Base-by-base conservation (phyloP, 176 grass and related monocot genomes). In the Dactylis glomerata region DNA sequence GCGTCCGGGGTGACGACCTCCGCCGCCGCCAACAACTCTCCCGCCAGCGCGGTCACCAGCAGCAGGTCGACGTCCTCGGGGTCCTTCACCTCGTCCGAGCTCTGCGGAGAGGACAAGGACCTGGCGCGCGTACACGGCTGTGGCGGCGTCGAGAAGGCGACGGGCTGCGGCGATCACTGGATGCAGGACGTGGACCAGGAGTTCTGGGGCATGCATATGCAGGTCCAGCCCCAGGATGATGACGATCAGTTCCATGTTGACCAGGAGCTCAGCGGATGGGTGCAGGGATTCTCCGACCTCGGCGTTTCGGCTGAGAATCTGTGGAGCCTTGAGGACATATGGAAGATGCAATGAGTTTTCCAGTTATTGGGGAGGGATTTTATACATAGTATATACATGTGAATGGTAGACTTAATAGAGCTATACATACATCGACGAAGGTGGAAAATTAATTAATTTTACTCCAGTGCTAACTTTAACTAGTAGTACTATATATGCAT, bases 311-410 rank as follows among this genome's bases (percentile, higher is more conserved):
- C 70, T 0, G 84, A 80, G 0, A 86, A 22, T 36, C 79, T 92
- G 4, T 92, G 91, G 91, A 92, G 74, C 41, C 16, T 92, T 15
- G 90, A 92, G 37, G 90, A 92, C 83, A 92, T 88, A 27, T 88
- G 78, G 82, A 73, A 36, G 23, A 86, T 83, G 82, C 79, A 86
- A 5, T 85, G 77, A 78, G 22, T 19, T 46, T 22, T 26, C 3
- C 17, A 15, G 30, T 68, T 55, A 10, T 12, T 3, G 28, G 20
- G 22, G n/a, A 26, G 40, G n/a, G 47, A 44, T 72, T 69, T 27
- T 46, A 28, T 73, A 46, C 57, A 20, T 65, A n/a, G n/a, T n/a
- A 38, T 32, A 50, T n/a, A 58, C 19, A 27, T 22, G 36, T 62
- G 30, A 15, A 40, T 28, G 15, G 30, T 74, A 80, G 51, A 24